Conservation (phyloP, 257 asterid genomes). For the Jasminum sambac region DNA sequence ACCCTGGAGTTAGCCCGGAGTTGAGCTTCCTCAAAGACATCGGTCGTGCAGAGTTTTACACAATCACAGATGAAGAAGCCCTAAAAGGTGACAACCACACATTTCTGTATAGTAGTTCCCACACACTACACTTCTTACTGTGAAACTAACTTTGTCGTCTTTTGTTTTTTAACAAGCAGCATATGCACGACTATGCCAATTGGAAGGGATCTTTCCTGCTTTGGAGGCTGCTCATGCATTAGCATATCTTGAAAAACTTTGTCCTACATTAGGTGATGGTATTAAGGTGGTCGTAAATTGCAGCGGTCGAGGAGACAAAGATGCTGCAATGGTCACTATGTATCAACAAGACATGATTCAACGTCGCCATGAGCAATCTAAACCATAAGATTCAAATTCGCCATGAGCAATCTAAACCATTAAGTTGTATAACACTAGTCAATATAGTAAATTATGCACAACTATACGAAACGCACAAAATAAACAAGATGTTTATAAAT, state of each 20-base stretch:
- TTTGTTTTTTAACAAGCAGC: slow-evolving; percentile 36
- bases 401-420: neutral
- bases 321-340: slow-evolving; percentile 42
- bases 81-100: slow-evolving; percentile 46
- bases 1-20: slow-evolving; percentile 81
- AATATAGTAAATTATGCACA: too few species aligned
- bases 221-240: slow-evolving; percentile 79
- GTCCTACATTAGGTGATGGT: slow-evolving; percentile 46
- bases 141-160: neutral
- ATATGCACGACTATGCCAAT: slow-evolving; percentile 42
- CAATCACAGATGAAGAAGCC: slow-evolving; percentile 67
- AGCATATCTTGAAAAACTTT: slow-evolving; percentile 62
- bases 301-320: slow-evolving; percentile 84
- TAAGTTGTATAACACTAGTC: too few species aligned
- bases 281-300: slow-evolving; percentile 69
- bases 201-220: slow-evolving; percentile 79
- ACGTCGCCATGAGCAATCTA: neutral
- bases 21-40: slow-evolving; percentile 70
- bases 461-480: too few species aligned
- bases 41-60: slow-evolving; percentile 59
- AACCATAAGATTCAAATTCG: neutral
- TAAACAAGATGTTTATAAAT: too few species aligned
- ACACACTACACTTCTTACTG: neutral
- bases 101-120: neutral
- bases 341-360: slow-evolving; percentile 23